Conservation (phyloP, 2,329 filamentous ascomycete genomes). For the Sphaerulina musiva region DNA sequence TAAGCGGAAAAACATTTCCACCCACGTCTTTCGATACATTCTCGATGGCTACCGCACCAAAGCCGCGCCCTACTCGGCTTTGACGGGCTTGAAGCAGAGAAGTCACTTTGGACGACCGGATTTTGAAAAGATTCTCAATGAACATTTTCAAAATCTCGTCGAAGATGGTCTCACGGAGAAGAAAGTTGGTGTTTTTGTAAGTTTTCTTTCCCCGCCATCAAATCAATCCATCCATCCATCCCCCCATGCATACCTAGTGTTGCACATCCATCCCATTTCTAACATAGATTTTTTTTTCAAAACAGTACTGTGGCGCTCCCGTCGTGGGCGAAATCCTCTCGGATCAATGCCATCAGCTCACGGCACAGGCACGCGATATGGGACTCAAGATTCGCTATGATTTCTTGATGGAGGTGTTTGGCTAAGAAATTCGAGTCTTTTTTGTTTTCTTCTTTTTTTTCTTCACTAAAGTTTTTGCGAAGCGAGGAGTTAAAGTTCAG, state of each 20-base stretch:
- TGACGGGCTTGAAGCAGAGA: slow-evolving; percentile 50
- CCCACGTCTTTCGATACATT: slow-evolving; percentile 52
- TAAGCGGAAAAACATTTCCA: slow-evolving; percentile 48
- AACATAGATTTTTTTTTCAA: not conserved
- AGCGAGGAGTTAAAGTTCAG: too few species aligned
- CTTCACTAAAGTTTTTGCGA: too few species aligned
- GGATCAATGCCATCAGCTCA: slow-evolving; percentile 49
- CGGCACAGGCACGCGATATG: slow-evolving; percentile 47
- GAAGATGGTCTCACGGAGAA: slow-evolving; percentile 31
- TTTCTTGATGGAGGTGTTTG: slow-evolving; percentile 55
- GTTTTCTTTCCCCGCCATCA: slow-evolving; percentile 37
- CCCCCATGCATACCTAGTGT: too few species aligned
- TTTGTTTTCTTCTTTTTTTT: too few species aligned
- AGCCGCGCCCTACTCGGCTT: slow-evolving; percentile 46
- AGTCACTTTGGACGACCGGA: slow-evolving; percentile 53
- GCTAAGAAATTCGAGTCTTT: slow-evolving; percentile 15
- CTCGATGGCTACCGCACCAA: slow-evolving; percentile 52
- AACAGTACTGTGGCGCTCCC: slow-evolving; percentile 48
- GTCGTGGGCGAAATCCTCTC: slow-evolving; percentile 52
- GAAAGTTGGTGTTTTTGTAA: slow-evolving; percentile 33
- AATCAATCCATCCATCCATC: too few species aligned
- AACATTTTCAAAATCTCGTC: slow-evolving; percentile 51
- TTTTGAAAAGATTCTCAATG: slow-evolving; percentile 47
- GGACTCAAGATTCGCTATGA: slow-evolving; percentile 50
- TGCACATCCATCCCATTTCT: not conserved